Evolutionary conservation across 1,139 yeast genomes (phyloP).

Genomic region (Diutina pseudorugosa): DNA sequence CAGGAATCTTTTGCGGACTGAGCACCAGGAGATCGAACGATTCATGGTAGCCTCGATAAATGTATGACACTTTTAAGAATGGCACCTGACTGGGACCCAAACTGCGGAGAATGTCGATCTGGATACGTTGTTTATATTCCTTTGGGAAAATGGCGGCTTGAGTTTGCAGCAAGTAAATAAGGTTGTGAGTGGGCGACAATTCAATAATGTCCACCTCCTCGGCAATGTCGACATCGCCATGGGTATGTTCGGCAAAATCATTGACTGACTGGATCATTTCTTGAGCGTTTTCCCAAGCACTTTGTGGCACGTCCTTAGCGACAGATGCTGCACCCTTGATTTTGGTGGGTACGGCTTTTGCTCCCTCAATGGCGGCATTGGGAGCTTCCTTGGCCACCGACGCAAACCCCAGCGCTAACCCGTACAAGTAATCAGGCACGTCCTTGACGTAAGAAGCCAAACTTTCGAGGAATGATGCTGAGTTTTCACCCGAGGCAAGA

Average conservation of each 20-base stretch:
- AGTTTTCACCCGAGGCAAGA: neutral
- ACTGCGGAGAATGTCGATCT: constrained; percentile 26
- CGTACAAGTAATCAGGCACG: neutral
- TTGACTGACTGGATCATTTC: neutral
- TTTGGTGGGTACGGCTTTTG: constrained; percentile 5
- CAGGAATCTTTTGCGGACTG: neutral
- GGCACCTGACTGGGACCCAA: constrained; percentile 21
- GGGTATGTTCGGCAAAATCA: neutral
- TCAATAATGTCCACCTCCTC: constrained; percentile 18
- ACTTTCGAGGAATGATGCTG: neutral
- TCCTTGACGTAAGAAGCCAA: neutral
- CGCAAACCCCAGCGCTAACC: neutral
- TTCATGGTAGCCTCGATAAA: constrained; percentile 27
- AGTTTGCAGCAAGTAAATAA: constrained; percentile 20
- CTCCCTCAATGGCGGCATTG: neutral
- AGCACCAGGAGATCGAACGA: constrained; percentile 12
- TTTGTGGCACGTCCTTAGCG: constrained; percentile 5
- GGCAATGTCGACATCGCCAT: neutral
- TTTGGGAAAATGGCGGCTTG: constrained; percentile 29
- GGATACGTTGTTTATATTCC: constrained; percentile 19
- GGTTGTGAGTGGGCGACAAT: constrained; percentile 19
- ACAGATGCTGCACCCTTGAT: constrained; percentile 8
- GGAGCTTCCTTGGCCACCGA: neutral
- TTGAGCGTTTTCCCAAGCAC: neutral
- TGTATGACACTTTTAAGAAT: constrained; percentile 23